Conservation (phyloP, 1,284 basidiomycete species). For the Chalciporus sp. region DNA sequence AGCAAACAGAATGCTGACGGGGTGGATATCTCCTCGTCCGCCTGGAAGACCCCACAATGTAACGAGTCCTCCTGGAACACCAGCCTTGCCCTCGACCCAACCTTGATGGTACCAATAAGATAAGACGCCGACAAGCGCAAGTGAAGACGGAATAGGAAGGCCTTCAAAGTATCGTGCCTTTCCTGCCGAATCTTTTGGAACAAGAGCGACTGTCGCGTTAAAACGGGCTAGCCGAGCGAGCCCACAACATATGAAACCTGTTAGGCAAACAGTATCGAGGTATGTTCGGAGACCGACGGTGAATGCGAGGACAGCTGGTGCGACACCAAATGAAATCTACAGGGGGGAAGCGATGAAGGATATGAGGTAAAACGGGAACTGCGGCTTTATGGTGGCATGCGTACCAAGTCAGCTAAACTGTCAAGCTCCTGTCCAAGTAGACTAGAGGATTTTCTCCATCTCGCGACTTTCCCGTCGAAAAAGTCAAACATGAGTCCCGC, state of each 20-base stretch:
- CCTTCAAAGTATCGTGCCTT: conserved; percentile 98
- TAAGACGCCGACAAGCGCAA: conserved; percentile 81
- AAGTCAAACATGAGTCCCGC: conserved; percentile 99
- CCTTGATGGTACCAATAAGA: conserved; percentile 84
- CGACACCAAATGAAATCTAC: conserved; percentile 96
- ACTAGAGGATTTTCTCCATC: conserved; percentile 94
- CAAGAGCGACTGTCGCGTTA: conserved; percentile 95
- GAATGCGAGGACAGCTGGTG: conserved; percentile 92
- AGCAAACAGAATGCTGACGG: conserved; percentile 72
- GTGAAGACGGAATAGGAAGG: conserved; percentile 92
- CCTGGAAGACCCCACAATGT: conserved; percentile 72
- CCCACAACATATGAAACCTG: conserved; percentile 94
- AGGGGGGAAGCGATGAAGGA: conserved; percentile 6
- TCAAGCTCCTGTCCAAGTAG: conserved; percentile 99
- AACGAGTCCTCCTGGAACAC: conserved; percentile 75
- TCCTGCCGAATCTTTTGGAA: conserved; percentile 87
- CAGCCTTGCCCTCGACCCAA: conserved; percentile 76
- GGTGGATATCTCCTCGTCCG: conserved; percentile 81
- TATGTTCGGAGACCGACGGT: conserved; percentile 88
- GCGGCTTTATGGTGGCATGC: conserved; percentile 28
- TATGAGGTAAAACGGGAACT: neutral
- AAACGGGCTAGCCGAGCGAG: conserved; percentile 96
- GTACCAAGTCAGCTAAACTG: conserved; percentile 91
- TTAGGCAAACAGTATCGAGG: conserved; percentile 86
- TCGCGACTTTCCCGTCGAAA: conserved; percentile 95